phyloP scores from a whole-genome alignment of 2,329 filamentous ascomycete species.

The Colletotrichum sp. region DNA sequence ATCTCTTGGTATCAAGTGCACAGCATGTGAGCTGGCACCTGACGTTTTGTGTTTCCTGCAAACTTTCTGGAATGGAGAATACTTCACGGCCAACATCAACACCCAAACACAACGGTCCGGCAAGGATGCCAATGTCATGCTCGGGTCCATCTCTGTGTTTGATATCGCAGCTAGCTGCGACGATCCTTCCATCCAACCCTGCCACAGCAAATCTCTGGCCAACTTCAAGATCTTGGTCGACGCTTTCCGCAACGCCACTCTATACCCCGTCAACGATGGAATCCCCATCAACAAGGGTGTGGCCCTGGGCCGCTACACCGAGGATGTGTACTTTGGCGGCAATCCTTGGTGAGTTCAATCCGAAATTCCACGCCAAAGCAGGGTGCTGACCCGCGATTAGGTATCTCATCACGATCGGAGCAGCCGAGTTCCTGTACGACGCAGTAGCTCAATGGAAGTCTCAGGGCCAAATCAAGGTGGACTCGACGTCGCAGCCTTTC shows the following conservation, averaged over 20 bases:
- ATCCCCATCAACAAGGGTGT: constrained; percentile 47
- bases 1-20: constrained; percentile 51
- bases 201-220: constrained; percentile 52
- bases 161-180: constrained; percentile 55
- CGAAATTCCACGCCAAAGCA: background rate
- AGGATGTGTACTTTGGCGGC: constrained; percentile 59
- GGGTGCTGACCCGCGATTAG: background rate
- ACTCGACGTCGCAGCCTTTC: constrained; percentile 56
- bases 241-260: constrained; percentile 50
- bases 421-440: constrained; percentile 63
- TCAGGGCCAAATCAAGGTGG: constrained; percentile 51
- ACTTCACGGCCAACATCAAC: constrained; percentile 58
- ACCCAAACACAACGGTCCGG: constrained; percentile 51
- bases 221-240: constrained; percentile 62
- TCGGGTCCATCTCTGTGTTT: constrained; percentile 52
- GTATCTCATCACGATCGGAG: constrained; percentile 58
- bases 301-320: constrained; percentile 49
- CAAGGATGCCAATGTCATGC: constrained; percentile 59
- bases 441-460: constrained; percentile 58
- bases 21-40: constrained; percentile 53
- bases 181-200: constrained; percentile 61
- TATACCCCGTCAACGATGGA: constrained; percentile 57
- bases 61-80: constrained; percentile 62
- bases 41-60: constrained; percentile 58
- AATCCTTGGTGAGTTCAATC: constrained; percentile 52